Conservation (phyloP, 2,329 filamentous ascomycete genomes). For the Fusarium coffeatum region DNA sequence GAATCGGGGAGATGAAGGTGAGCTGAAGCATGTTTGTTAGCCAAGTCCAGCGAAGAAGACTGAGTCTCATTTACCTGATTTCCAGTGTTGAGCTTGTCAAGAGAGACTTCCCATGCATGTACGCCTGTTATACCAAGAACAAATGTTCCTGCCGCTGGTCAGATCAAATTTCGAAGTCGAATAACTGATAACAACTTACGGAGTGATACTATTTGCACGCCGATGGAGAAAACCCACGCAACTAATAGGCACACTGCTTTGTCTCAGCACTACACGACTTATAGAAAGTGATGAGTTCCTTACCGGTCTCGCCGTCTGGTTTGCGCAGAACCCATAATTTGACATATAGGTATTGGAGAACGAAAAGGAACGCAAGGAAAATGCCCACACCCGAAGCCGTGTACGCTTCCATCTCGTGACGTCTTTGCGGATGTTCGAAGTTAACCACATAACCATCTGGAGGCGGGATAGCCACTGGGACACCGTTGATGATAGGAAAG, state of each 20-base stretch:
- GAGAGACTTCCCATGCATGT: conserved; percentile 49
- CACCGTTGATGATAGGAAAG: conserved; percentile 35
- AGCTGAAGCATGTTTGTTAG: conserved; percentile 29
- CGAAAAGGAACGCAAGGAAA: conserved; percentile 37
- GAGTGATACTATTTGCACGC: conserved; percentile 30
- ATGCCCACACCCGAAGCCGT: conserved; percentile 35
- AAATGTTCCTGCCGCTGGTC: conserved; percentile 17
- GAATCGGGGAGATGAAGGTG: conserved; percentile 36
- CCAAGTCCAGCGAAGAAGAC: too few species aligned
- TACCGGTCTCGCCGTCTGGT: conserved; percentile 38
- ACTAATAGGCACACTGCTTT: conserved; percentile 28
- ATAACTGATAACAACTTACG: conserved; percentile 14
- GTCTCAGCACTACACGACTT: conserved; percentile 1
- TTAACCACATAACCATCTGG: conserved; percentile 50
- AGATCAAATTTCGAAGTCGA: background rate
- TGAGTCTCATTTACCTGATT: conserved; percentile 5
- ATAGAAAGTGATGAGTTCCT: background rate
- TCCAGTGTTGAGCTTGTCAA: conserved; percentile 31
- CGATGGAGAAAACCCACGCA: conserved; percentile 40
- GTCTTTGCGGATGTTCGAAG: conserved; percentile 49
- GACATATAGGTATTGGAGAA: conserved; percentile 43
- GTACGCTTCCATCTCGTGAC: conserved; percentile 38
- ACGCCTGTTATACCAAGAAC: conserved; percentile 41
- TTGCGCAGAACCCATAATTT: conserved; percentile 41
- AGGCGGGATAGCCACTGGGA: conserved; percentile 37